phyloP scores from a whole-genome alignment of 2,329 filamentous ascomycete species.

The Penicillium sp. region DNA sequence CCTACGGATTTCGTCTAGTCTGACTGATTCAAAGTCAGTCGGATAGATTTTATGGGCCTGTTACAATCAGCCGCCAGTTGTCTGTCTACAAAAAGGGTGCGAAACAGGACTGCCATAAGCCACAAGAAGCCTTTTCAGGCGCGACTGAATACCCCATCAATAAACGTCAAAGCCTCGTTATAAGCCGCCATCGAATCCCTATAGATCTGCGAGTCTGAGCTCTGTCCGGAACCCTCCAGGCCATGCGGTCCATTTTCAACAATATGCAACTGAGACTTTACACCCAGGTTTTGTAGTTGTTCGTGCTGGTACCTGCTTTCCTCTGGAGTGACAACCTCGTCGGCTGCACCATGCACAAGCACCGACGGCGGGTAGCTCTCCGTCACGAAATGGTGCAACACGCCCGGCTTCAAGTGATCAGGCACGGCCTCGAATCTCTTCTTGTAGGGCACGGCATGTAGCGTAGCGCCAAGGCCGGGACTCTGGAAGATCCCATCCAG shows the following conservation, averaged over 20 bases:
- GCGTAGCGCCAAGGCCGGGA: slow-evolving; percentile 18
- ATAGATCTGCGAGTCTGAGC: slow-evolving; percentile 1
- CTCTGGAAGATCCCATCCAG: slow-evolving; percentile 25
- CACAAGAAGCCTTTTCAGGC: too few relatives aligned
- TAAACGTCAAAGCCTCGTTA: slow-evolving; percentile 23
- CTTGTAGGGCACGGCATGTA: slow-evolving; percentile 21
- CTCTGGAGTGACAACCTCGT: slow-evolving; percentile 28
- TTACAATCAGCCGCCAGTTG: too few relatives aligned
- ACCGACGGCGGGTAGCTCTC: slow-evolving; percentile 25
- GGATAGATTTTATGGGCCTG: too few relatives aligned
- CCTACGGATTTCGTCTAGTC: too few relatives aligned
- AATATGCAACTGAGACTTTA: slow-evolving; percentile 22
- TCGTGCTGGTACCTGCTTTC: slow-evolving; percentile 27
- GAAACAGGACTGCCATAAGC: too few relatives aligned
- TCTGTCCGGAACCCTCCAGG: slow-evolving; percentile 16
- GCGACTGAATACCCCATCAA: slow-evolving; percentile 19
- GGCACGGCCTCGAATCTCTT: slow-evolving; percentile 20
- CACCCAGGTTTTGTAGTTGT: slow-evolving; percentile 21
- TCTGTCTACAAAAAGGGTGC: too few relatives aligned
- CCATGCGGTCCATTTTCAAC: slow-evolving; percentile 26
- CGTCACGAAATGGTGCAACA: slow-evolving; percentile 25
- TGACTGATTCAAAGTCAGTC: too few relatives aligned
- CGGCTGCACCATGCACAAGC: slow-evolving; percentile 28
- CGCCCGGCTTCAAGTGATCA: slow-evolving; percentile 18
- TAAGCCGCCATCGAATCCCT: slow-evolving; percentile 23